These are phyloP conservation scores for Fusarium proliferatum DNA, from an alignment of 2,329 filamentous ascomycete genomes.

Conservation along the genomic window DNA sequence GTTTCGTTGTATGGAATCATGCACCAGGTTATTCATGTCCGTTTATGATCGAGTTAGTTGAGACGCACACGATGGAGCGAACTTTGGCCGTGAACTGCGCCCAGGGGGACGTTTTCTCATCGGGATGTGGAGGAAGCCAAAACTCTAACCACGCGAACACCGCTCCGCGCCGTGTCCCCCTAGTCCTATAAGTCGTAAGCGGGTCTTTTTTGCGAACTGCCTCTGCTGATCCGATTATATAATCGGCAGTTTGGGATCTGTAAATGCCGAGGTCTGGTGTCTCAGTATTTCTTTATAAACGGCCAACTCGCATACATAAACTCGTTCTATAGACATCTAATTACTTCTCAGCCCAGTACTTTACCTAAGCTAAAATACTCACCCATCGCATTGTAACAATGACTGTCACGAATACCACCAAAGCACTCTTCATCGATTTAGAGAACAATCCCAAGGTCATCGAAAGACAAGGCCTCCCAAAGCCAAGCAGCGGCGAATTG, in stretches of 20 bases:
- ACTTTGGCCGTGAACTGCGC: too few species aligned
- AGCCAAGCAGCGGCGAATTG: not conserved
- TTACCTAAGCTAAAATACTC: too few species aligned
- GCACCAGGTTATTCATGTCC: not conserved
- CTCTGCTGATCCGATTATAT: not conserved
- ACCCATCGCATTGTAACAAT: rapidly evolving
- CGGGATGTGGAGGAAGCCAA: too few species aligned
- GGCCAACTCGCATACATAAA: not conserved
- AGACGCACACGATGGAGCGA: too few species aligned
- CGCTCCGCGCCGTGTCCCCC: too few species aligned
- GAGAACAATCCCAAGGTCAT: not conserved
- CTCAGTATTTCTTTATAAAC: not conserved
- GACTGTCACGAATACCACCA: not conserved
- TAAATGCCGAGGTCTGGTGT: not conserved
- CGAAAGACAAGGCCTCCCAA: not conserved
- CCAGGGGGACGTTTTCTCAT: too few species aligned
- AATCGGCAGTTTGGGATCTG: not conserved
- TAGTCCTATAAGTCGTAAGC: not conserved
- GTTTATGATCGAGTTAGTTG: too few species aligned
- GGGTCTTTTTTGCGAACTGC: not conserved
- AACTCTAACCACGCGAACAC: too few species aligned
- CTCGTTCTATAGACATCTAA: rapidly evolving
- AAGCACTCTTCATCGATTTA: not conserved
- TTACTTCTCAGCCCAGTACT: too few species aligned
- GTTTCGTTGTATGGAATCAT: not conserved